Evolutionary conservation across 106 monocot species (phyloP).

Genomic region (Apostasia ramifera): DNA sequence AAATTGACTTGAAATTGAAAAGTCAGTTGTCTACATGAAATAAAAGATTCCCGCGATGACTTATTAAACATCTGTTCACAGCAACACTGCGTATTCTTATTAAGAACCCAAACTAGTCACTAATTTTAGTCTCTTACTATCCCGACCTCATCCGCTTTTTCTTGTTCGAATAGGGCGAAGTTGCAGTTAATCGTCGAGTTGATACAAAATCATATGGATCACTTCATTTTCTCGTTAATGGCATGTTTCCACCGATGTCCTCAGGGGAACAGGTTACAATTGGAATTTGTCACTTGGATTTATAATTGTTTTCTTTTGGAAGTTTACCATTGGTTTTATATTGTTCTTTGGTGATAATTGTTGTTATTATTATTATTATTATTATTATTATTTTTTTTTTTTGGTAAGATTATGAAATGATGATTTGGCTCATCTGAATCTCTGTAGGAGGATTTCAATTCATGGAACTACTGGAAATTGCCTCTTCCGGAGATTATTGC

Average conservation of each 20-base stretch:
- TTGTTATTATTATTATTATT: too few relatives aligned
- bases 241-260: constrained; percentile 68
- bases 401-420: neutral
- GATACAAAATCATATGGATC: constrained; percentile 79
- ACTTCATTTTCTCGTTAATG: constrained; percentile 65
- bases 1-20: neutral
- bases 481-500: constrained; percentile 43
- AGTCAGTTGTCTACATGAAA: too few relatives aligned
- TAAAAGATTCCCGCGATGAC: too few relatives aligned
- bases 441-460: constrained; percentile 72
- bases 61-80: too few relatives aligned
- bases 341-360: neutral
- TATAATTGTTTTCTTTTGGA: neutral
- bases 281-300: neutral
- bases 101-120: too few relatives aligned
- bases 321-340: neutral
- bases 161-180: constrained; percentile 49
- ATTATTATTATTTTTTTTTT: neutral
- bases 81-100: too few relatives aligned
- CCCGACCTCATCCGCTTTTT: neutral
- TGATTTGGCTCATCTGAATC: neutral
- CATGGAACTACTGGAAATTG: constrained; percentile 76
- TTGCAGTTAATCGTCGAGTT: constrained; percentile 60
- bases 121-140: too few relatives aligned
- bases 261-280: constrained; percentile 52